phyloP scores from a whole-genome alignment of 345 rosid genomes.

The Lagerstroemia speciosa region DNA sequence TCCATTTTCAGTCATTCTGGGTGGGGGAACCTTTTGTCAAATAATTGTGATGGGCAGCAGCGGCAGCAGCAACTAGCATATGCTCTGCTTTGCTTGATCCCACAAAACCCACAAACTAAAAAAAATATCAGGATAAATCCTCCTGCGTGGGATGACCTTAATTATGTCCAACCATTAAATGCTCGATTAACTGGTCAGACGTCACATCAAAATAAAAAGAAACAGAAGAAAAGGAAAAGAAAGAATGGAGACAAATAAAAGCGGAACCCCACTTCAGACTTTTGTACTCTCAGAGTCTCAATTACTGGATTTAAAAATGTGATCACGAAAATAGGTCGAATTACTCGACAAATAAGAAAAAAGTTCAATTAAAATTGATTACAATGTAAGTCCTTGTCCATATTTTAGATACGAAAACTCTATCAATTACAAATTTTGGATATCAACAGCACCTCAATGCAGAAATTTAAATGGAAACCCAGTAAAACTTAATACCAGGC shows the following conservation, averaged over 20 bases:
- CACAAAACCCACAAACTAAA: not conserved
- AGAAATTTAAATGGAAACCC: not conserved
- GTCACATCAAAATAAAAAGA: slow-evolving; percentile 12
- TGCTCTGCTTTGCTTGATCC: not conserved
- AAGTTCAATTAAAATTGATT: not conserved
- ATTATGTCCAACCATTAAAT: slow-evolving; percentile 15
- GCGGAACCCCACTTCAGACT: not conserved
- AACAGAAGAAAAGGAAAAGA: not conserved
- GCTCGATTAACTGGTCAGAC: slow-evolving; percentile 14
- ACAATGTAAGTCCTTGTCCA: too few species aligned
- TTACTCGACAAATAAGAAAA: too few species aligned
- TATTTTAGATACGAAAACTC: too few species aligned
- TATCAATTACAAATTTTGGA: too few species aligned
- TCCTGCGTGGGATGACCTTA: slow-evolving; percentile 11
- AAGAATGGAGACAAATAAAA: slow-evolving; percentile 6
- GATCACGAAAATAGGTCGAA: too few species aligned
- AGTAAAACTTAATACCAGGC: not conserved
- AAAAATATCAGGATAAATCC: slow-evolving; percentile 4
- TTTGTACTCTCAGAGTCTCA: not conserved
- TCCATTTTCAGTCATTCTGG: slow-evolving; percentile 1
- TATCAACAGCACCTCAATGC: too few species aligned
- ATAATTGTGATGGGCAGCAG: not conserved
- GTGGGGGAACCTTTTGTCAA: not conserved
- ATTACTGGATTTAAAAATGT: too few species aligned
- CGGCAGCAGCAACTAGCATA: not conserved